These are phyloP conservation scores for Tricholomella constricta DNA, from an alignment of 768 basidiomycete genomes.

Conservation along the genomic window DNA sequence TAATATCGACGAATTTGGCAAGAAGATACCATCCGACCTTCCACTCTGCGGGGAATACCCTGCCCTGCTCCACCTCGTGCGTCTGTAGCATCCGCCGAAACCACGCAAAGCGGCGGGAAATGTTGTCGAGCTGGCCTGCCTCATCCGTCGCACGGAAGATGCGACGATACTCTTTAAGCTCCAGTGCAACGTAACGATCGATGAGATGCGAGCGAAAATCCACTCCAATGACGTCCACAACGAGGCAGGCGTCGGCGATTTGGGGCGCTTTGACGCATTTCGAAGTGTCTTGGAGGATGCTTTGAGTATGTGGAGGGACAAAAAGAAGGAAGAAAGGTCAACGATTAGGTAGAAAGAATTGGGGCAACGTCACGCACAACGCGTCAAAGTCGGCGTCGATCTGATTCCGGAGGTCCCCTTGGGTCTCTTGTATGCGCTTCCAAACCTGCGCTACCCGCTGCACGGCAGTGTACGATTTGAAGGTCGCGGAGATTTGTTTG, in stretches of 20 bases:
- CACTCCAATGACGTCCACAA: conserved; percentile 83
- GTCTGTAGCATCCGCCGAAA: conserved; percentile 82
- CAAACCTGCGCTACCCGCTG: conserved; percentile 76
- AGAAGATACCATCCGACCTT: conserved; percentile 79
- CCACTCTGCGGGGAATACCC: conserved; percentile 87
- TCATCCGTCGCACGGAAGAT: conserved; percentile 94
- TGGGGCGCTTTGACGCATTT: conserved; percentile 64
- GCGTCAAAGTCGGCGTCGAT: conserved; percentile 91
- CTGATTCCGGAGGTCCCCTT: conserved; percentile 77
- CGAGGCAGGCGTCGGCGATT: conserved; percentile 83
- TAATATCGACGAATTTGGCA: conserved; percentile 88
- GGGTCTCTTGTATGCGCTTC: conserved; percentile 78
- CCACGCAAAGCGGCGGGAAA: conserved; percentile 93
- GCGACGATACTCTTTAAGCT: conserved; percentile 93
- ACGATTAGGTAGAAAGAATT: neutral
- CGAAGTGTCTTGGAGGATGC: conserved; percentile 64
- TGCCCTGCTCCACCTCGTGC: conserved; percentile 85
- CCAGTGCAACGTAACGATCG: conserved; percentile 86
- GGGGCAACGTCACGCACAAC: conserved; percentile 59
- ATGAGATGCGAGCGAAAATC: conserved; percentile 83
- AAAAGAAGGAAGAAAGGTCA: neutral
- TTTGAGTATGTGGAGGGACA: neutral
- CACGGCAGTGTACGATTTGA: conserved; percentile 79
- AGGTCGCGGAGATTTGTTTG: conserved; percentile 78
- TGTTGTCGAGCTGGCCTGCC: conserved; percentile 95